phyloP scores from a whole-genome alignment of 495 filamentous ascomycete genomes.

The Podospora appendiculata region DNA sequence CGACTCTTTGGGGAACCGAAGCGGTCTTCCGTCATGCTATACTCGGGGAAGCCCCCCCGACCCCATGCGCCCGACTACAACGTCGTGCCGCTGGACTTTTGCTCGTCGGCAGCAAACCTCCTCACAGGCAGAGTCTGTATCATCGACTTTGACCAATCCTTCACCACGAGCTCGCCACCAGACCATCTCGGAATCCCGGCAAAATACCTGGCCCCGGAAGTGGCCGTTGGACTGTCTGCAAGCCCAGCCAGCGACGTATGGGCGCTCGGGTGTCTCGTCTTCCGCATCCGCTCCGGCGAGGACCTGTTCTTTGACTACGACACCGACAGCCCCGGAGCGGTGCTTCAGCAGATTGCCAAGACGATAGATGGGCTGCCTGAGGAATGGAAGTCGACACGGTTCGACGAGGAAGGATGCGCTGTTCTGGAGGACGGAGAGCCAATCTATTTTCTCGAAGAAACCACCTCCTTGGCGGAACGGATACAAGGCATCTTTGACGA shows the following conservation, averaged over 20 bases:
- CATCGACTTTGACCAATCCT: slow-evolving; percentile 1
- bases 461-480: not conserved
- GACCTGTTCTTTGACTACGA: not conserved
- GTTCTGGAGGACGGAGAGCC: not conserved
- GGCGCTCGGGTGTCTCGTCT: not conserved
- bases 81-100: not conserved
- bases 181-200: not conserved
- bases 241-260: not conserved
- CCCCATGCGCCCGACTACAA: not conserved
- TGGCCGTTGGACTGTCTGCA: not conserved
- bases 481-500: not conserved
- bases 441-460: not conserved
- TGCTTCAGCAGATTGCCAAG: not conserved
- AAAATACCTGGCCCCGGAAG: not conserved
- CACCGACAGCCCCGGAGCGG: not conserved
- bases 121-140: not conserved
- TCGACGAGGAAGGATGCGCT: not conserved
- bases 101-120: not conserved
- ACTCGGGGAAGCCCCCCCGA: not conserved
- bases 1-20: too few species aligned
- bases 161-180: not conserved
- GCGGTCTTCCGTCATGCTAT: not conserved
- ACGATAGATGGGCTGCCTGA: not conserved
- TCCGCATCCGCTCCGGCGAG: not conserved
- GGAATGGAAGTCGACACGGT: not conserved